Evolutionary conservation across 2,329 filamentous ascomycete species (phyloP).

Genomic region (Penicillium hordei): DNA sequence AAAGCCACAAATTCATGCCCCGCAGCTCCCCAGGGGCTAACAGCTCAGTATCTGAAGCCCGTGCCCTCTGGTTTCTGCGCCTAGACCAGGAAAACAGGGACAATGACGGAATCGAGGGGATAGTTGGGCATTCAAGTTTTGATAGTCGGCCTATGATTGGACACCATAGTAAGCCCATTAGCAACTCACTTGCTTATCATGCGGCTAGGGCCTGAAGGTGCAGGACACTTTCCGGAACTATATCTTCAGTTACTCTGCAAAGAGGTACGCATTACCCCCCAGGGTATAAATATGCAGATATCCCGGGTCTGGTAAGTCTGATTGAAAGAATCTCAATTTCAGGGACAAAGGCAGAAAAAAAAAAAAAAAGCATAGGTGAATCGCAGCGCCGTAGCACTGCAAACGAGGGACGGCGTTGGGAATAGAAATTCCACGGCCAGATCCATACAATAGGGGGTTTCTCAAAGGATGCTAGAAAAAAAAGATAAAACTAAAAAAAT

Average conservation of each 20-base stretch:
- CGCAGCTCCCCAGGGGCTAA: neutral
- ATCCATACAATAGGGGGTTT: constrained; percentile 10
- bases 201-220: neutral
- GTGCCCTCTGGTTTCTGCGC: neutral
- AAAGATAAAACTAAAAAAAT: neutral
- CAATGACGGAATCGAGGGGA: neutral
- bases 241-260: neutral
- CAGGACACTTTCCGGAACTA: neutral
- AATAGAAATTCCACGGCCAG: neutral
- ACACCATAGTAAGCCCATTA: neutral
- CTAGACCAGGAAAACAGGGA: neutral
- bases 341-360: constrained; percentile 1
- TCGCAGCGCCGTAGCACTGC: constrained; percentile 17
- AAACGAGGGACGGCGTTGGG: constrained; percentile 9
- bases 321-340: constrained; percentile 7
- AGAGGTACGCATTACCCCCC: neutral
- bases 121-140: neutral
- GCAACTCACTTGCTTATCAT: neutral
- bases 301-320: neutral
- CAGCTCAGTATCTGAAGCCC: neutral
- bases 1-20: neutral
- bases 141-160: neutral
- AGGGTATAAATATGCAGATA: neutral
- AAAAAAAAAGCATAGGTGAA: neutral
- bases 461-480: constrained; percentile 4